Evolutionary conservation across 176 grass and related monocot genomes (phyloP), one percentile per base, ranked within the genome.

Genomic region (Bonia amplexicaulis): DNA sequence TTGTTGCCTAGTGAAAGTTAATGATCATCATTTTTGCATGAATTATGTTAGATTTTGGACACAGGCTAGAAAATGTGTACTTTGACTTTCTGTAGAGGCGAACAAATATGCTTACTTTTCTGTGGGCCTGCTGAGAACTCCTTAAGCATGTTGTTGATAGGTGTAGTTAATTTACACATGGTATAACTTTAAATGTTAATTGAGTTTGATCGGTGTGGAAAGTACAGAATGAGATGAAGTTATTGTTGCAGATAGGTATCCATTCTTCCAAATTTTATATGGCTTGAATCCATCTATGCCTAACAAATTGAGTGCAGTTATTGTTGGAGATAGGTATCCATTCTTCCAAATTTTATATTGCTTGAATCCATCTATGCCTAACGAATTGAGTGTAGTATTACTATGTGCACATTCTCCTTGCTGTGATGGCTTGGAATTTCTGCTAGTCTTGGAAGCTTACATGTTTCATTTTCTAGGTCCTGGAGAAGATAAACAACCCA

Each of bases 401-500:
- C 26, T 54, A 57, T 35, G 23, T 47, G 33, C 2, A 49, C 53
- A 54, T 31, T 39, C 17, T 20, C 19, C 19, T 29, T 44, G 40
- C 12, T 60, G 26, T 66, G 63, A 47, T 73, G 39, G 37, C 2
- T 57, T 31, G 66, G 26, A 31, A 53, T 52, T 72, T 86, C 9
- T 58, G 9, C 1, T 64, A 71, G 70, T 39, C 54, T 62, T 64
- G 19, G 17, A 47, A 78, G 65, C 74, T 76, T 73, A 63, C 75
- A 44, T 82, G 29, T 62, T 93, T 80, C 49, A 35, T 80, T 69
- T 75, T 85, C 3, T 73, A 98, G 93, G 91, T 98, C 7, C 54
- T 98, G 72, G 93, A 95, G 73, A 98, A 95, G 87, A 92, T 98
- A 71, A 98, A 91, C 75, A 98, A 93, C 57, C 91, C 91, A 15